Base-by-base conservation (phyloP, 306 rosid genomes). In the Cicer chorassanicum region DNA sequence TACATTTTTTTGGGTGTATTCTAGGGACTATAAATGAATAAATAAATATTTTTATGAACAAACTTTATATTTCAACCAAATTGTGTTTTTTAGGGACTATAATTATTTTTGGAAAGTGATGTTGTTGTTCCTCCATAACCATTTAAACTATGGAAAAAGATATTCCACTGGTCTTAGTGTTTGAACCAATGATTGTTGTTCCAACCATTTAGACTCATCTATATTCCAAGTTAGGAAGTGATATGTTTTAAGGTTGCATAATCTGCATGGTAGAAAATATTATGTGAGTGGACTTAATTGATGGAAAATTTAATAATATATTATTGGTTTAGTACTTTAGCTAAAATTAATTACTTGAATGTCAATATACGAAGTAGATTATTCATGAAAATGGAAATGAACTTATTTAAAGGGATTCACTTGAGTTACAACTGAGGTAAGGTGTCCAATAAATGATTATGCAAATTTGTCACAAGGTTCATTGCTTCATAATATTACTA, bases 371-470 rank as follows among this genome's bases (percentile, higher is more conserved):
- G 72, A 39, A 15, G 41, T 59, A 21, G 39, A 45, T 45, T 8
- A 59, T n/a, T 55, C 18, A 65, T 56, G 59, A 59, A 72, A 41
- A 11, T 48, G 74, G 81, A 55, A 57, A 75, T 63, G 16, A 16
- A 62, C 6, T 38, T 50, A 40, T 70, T 76, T 38, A 12, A 64
- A 55, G 74, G 78, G 81, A 81, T 70, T 81, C 65, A 70, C n/a
- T 63, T 70, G 74, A 44, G 69, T 54, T 38, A 48, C 48, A 76
- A 39, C 54, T 65, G 39, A 59, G 65, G 76, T 8, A 77, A 82
- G 1, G 59, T 51, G 68, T 57, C 19, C 49, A 65, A 72, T 57
- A 65, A 72, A 72, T 71, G n/a, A 65, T 42, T 42, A 71, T 24
- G 36, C 53, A 65, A 39, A 14, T 64, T 18, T 44, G 18, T 76